These are phyloP conservation scores for Agrostemma githago DNA, from an alignment of 148 eudicot species.

Conservation along the genomic window DNA sequence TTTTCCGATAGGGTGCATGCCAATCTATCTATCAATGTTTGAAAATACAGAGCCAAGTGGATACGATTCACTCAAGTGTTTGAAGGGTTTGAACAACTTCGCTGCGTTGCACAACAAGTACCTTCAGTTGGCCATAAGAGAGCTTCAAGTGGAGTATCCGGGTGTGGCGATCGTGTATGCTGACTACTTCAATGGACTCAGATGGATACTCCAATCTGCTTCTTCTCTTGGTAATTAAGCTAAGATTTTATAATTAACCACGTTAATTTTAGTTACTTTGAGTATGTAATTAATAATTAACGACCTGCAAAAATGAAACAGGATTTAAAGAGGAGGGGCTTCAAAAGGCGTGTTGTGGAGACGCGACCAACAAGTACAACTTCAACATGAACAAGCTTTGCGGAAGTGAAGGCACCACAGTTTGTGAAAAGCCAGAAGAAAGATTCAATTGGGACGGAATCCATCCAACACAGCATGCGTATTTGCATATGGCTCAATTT, in stretches of 20 bases:
- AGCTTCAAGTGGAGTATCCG: slow-evolving; percentile 16
- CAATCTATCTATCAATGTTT: slow-evolving; percentile 6
- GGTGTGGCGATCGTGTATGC: slow-evolving; percentile 20
- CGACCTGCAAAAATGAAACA: not conserved
- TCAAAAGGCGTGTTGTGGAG: slow-evolving; percentile 26
- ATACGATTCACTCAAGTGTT: slow-evolving; percentile 24
- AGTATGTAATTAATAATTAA: not conserved
- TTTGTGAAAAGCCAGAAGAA: slow-evolving; percentile 7
- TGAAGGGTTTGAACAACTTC: slow-evolving; percentile 17
- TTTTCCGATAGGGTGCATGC: slow-evolving; percentile 26
- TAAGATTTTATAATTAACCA: too few relatives aligned
- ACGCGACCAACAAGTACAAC: slow-evolving; percentile 12
- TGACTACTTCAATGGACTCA: slow-evolving; percentile 22
- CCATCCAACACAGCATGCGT: slow-evolving; percentile 15
- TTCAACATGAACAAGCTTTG: slow-evolving; percentile 1
- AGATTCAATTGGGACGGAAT: slow-evolving; percentile 17
- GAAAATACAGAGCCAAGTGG: slow-evolving; percentile 6
- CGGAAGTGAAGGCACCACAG: not conserved
- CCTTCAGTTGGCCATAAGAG: slow-evolving; percentile 15
- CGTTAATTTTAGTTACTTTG: not conserved
- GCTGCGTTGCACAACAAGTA: slow-evolving; percentile 15
- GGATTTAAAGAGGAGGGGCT: slow-evolving; percentile 22
- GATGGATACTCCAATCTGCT: slow-evolving; percentile 18
- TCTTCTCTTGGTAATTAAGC: slow-evolving; percentile 24
- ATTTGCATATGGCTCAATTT: slow-evolving; percentile 11